Evolutionary conservation across 225 moss, liverwort and hornwort species (phyloP).

Genomic region (Bryum argenteum): DNA sequence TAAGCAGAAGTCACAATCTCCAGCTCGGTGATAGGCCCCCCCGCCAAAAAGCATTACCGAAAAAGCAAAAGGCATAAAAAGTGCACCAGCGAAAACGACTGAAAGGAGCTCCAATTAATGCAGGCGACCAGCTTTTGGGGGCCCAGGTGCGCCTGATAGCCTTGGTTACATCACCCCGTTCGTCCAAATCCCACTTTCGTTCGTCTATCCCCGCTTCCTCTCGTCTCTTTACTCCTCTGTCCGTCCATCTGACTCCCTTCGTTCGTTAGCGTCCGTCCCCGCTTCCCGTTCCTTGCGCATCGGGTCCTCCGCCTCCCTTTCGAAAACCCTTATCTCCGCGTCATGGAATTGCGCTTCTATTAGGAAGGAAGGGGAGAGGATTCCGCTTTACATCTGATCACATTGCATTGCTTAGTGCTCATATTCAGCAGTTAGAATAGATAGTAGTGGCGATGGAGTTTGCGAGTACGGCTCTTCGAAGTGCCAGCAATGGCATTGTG

Average conservation of each 20-base stretch:
- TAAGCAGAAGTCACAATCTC: neutral
- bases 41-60: neutral
- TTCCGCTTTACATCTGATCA: neutral
- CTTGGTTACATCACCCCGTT: conserved; percentile 38
- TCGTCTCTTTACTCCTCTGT: neutral
- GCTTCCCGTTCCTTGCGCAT: conserved; percentile 26
- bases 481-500: conserved; percentile 79
- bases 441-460: conserved; percentile 38
- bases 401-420: neutral
- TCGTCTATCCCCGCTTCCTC: neutral
- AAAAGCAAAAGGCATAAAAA: neutral
- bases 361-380: neutral
- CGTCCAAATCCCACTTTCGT: neutral
- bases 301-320: conserved; percentile 38
- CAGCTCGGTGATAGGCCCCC: neutral
- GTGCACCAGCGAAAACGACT: neutral
- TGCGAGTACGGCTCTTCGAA: conserved; percentile 45
- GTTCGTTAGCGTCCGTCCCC: neutral
- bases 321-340: conserved; percentile 50
- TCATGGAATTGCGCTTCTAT: conserved; percentile 6
- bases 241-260: neutral
- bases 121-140: conserved; percentile 27
- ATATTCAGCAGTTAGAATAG: neutral
- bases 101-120: conserved; percentile 7
- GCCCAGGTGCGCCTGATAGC: conserved; percentile 44